A percentile compares a stretch with the other conserved stretches of the same genome.
Conservation (phyloP, 768 basidiomycete genomes). For the Calocera viscosa region DNA sequence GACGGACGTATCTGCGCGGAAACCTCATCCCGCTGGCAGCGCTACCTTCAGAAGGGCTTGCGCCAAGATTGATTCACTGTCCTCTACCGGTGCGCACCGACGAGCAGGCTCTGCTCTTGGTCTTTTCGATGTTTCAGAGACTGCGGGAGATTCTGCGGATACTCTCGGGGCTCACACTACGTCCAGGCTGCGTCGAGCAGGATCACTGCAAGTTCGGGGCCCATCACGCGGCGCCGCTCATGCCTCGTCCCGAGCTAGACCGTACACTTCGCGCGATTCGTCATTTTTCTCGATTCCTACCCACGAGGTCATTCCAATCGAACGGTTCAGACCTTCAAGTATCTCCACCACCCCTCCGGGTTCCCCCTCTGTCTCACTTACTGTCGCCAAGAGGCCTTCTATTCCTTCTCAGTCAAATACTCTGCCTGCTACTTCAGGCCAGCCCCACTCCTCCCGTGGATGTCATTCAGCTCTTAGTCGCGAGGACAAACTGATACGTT, state of each 20-base stretch:
- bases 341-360: not conserved
- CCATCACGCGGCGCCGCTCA: not conserved
- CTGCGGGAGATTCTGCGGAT: not conserved
- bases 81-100: not conserved
- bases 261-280: not conserved
- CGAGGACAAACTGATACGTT: not conserved
- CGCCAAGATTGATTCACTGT: not conserved
- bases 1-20: not conserved
- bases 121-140: not conserved
- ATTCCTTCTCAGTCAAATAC: not conserved
- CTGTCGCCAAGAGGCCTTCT: not conserved
- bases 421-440: not conserved
- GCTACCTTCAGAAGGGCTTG: not conserved
- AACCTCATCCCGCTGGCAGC: not conserved
- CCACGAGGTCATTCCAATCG: not conserved
- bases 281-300: too few relatives aligned
- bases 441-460: not conserved
- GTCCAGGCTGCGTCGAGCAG: not conserved
- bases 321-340: not conserved
- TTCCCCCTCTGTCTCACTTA: not conserved
- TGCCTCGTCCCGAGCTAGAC: too few relatives aligned
- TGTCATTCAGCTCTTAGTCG: too few relatives aligned
- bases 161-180: not conserved
- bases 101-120: not conserved
- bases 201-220: not conserved